A percentile compares a stretch with the other conserved stretches of the same genome.
Conservation (phyloP, 257 asterid species). For the Solanum paucissectum region DNA sequence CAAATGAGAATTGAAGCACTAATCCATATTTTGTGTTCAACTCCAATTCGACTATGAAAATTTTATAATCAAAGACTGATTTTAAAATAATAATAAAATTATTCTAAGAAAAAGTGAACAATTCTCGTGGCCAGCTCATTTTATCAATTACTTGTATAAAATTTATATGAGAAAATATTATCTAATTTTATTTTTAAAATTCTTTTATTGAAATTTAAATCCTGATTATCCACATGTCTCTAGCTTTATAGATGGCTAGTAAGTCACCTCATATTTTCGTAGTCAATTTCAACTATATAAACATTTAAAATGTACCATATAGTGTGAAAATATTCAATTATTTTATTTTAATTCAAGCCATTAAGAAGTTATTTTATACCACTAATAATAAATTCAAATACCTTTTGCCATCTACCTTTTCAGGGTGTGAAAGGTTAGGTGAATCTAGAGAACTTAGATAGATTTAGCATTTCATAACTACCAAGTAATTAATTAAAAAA, state of each 20-base stretch:
- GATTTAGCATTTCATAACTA: background rate
- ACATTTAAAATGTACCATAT: background rate
- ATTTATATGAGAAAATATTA: background rate
- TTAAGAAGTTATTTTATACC: background rate
- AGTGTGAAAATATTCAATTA: background rate
- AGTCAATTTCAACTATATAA: background rate
- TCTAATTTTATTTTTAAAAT: background rate
- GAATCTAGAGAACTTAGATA: background rate
- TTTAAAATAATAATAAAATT: no score
- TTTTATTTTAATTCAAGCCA: background rate
- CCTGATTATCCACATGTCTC: background rate
- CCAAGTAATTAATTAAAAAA: background rate
- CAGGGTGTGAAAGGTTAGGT: background rate
- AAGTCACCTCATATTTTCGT: background rate
- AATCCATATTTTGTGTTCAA: background rate
- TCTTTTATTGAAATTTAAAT: background rate
- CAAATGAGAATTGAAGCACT: background rate
- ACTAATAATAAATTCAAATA: background rate
- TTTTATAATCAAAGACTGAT: background rate
- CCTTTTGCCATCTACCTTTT: background rate
- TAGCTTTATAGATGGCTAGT: background rate
- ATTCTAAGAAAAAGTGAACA: background rate
- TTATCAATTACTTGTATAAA: background rate
- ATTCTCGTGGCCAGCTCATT: no score
- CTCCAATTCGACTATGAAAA: background rate